Conservation (phyloP, 495 filamentous ascomycete genomes). For the Neurospora sp. region DNA sequence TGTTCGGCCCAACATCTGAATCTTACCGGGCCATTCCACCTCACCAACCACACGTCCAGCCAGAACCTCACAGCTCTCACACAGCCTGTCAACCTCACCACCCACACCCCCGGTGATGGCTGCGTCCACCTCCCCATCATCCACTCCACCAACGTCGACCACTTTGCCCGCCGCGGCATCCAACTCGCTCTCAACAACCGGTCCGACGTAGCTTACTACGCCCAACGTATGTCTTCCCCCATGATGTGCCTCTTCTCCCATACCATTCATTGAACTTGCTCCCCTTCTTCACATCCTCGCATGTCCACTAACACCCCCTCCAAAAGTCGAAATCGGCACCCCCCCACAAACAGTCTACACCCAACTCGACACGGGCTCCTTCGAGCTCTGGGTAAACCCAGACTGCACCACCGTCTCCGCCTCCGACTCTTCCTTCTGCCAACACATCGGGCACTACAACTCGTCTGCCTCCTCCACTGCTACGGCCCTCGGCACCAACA, state of each 20-base stretch:
- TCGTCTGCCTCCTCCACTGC: conserved; percentile 26
- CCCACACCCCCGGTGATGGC: conserved; percentile 8
- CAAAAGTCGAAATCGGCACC: conserved; percentile 37
- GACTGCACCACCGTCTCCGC: conserved; percentile 30
- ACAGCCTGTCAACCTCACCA: not conserved
- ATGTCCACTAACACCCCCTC: conserved; percentile 9
- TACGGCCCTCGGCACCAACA: conserved; percentile 18
- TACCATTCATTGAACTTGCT: not conserved
- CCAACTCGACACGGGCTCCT: conserved; percentile 41
- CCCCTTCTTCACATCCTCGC: too few species aligned
- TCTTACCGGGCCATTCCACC: not conserved
- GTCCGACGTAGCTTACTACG: conserved; percentile 41
- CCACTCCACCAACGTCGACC: conserved; percentile 33
- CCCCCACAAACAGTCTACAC: conserved; percentile 37
- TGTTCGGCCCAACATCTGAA: not conserved
- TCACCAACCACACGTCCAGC: not conserved
- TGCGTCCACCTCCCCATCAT: conserved; percentile 38
- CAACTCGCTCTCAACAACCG: conserved; percentile 36
- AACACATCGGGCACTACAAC: conserved; percentile 31
- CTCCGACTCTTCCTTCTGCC: conserved; percentile 32
- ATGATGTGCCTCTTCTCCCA: not conserved
- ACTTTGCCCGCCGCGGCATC: conserved; percentile 31
- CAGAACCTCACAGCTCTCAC: not conserved
- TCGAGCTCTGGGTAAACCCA: conserved; percentile 44
- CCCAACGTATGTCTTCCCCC: conserved; percentile 23